A percentile compares a stretch with the other conserved stretches of the same genome.
Evolutionary conservation across 2,329 filamentous ascomycete species (phyloP).

Genomic region (Botrytis elliptica): DNA sequence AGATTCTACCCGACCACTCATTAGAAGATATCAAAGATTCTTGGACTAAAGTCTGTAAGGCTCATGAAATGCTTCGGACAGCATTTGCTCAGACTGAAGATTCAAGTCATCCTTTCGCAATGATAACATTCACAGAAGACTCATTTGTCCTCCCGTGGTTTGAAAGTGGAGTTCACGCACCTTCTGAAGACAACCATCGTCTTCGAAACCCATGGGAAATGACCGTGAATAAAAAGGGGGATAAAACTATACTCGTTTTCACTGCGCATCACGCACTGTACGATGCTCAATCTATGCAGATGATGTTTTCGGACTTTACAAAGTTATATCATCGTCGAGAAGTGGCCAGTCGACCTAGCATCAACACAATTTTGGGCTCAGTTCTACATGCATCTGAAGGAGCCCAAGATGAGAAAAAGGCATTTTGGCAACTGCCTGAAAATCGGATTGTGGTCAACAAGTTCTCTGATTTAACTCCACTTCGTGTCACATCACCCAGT

Average conservation of each 20-base stretch:
- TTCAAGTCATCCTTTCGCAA: constrained; percentile 63
- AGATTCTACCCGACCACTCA: constrained; percentile 45
- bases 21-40: constrained; percentile 49
- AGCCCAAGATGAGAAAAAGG: constrained; percentile 39
- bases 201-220: constrained; percentile 36
- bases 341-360: constrained; percentile 34
- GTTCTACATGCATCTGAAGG: constrained; percentile 44
- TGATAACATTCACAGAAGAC: constrained; percentile 60
- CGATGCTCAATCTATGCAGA: constrained; percentile 71
- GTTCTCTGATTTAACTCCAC: constrained; percentile 76
- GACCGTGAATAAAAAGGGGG: constrained; percentile 19
- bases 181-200: constrained; percentile 17
- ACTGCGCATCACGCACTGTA: constrained; percentile 74
- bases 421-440: constrained; percentile 64
- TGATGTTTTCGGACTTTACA: constrained; percentile 61
- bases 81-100: constrained; percentile 67
- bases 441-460: constrained; percentile 57
- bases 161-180: constrained; percentile 21
- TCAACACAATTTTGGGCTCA: constrained; percentile 46
- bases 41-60: constrained; percentile 55
- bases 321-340: constrained; percentile 40
- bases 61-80: constrained; percentile 72
- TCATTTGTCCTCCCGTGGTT: constrained; percentile 44
- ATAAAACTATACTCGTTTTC: constrained; percentile 29
- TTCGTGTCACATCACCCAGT: constrained; percentile 43